Base-by-base conservation (phyloP, 495 filamentous ascomycete genomes). In the Penicillium maclennaniae region DNA sequence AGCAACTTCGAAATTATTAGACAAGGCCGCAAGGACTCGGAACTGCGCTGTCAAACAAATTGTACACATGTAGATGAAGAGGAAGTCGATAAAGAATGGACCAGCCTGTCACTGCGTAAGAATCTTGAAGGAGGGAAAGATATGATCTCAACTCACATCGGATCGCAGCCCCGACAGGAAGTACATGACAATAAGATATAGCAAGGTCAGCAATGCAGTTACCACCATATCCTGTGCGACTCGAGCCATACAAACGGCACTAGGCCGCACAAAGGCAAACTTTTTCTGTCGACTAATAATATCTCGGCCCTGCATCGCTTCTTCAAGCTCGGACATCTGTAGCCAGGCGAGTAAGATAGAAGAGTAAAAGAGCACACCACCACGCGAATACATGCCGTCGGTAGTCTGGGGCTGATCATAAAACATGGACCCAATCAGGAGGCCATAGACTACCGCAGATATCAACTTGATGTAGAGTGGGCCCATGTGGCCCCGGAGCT, bases 221-320 rank as follows among this genome's bases (percentile, higher is more conserved):
- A 90, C 66, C 6, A 88, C 81, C 8, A 88, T 60, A 56, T 93
- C 89, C 17, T 85, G 75, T 20, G 88, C 67, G 1, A 86, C 85
- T 27, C 88, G 78, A 2, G 87, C 88, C 51, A 93, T 76, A 20
- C 83, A 85, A 27, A 84, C 87, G 34, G 89, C 88, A 26, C 84
- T 79, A 14, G 89, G 89, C 3, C 86, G 78, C 51, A 91, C 89
- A 67, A 92, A 91, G 1, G 85, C 83, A 63, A 69, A 91, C 45
- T 80, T 82, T 68, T 88, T 87, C 64, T 95, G 89, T 41, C 90
- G 89, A 50, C 84, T 80, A 15, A 92, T 69, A 41, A 92, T 87
- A 15, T 85, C 86, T 23, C 87, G 79, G 2, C 82, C 81, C 10
- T 80, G 74, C 65, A 91, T 91, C 0, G 86, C 83, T 16, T 83